Conservation (phyloP, 208 protist genomes). For the Porcisia hertigi region DNA sequence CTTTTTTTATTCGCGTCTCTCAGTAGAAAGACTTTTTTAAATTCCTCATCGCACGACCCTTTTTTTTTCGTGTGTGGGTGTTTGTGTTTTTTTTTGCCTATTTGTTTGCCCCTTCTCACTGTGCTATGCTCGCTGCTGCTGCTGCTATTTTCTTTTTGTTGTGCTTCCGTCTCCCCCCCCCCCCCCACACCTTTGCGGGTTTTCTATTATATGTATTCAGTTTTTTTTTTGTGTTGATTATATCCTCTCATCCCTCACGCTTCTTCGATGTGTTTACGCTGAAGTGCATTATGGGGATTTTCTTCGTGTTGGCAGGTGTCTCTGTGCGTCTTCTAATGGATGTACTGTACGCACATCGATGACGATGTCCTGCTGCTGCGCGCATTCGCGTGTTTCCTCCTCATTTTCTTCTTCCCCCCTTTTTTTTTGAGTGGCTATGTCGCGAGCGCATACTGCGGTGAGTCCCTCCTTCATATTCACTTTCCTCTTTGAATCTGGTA, state of each 20-base stretch:
- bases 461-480: not conserved
- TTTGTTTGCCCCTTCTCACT: not conserved
- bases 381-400: slow-evolving; percentile 1
- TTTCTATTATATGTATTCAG: not conserved
- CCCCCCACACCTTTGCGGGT: not conserved
- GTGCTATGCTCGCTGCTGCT: not conserved
- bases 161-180: not conserved
- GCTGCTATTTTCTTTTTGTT: not conserved
- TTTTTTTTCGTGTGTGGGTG: slow-evolving; percentile 1
- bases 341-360: not conserved
- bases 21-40: not conserved
- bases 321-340: not conserved
- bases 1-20: not conserved
- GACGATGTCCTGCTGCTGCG: not conserved
- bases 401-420: not conserved
- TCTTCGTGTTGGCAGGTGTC: not conserved
- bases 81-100: not conserved
- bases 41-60: not conserved
- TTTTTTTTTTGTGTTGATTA: not conserved
- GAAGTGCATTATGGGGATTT: not conserved
- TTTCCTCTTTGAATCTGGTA: not conserved
- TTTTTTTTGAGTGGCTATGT: not conserved
- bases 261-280: not conserved
- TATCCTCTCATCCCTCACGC: not conserved
- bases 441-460: not conserved